Conservation (phyloP, 495 filamentous ascomycete genomes). For the Lasiosphaeriaceae sp. region DNA sequence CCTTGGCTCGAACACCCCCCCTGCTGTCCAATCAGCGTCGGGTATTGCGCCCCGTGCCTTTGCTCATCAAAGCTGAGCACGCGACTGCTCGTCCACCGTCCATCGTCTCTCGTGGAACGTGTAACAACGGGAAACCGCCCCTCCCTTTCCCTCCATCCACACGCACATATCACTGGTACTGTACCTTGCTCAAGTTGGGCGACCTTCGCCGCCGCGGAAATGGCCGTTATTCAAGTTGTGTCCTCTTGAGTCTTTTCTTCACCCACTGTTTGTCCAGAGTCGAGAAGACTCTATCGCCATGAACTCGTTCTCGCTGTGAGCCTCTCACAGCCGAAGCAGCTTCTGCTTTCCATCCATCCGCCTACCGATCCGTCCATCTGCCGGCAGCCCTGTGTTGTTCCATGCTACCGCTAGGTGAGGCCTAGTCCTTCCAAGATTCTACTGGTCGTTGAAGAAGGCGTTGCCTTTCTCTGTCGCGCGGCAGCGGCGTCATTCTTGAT, state of each 20-base stretch:
- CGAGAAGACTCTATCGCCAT: not conserved
- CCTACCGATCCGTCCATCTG: too few relatives aligned
- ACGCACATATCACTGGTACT: too few relatives aligned
- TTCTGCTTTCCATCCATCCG: not conserved
- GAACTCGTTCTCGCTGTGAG: not conserved
- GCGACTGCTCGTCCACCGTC: conserved; percentile 18
- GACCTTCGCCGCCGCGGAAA: too few relatives aligned
- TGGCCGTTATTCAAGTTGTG: too few relatives aligned
- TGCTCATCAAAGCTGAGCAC: conserved; percentile 25
- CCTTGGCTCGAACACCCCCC: not conserved
- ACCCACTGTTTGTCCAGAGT: not conserved
- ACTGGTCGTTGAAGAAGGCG: not conserved
- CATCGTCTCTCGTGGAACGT: too few relatives aligned
- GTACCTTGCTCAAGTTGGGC: too few relatives aligned
- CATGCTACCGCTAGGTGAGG: not conserved
- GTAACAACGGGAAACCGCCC: conserved; percentile 4
- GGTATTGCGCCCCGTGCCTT: conserved; percentile 23
- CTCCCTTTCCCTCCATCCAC: not conserved
- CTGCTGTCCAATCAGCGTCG: conserved; percentile 19
- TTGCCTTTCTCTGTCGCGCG: not conserved
- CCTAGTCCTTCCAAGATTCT: not conserved
- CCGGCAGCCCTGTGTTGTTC: not conserved
- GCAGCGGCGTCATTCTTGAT: not conserved
- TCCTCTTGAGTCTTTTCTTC: too few relatives aligned
- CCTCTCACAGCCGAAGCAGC: not conserved